Conservation (phyloP, 2,329 filamentous ascomycete genomes). For the Chrysosporium keratinophilum region DNA sequence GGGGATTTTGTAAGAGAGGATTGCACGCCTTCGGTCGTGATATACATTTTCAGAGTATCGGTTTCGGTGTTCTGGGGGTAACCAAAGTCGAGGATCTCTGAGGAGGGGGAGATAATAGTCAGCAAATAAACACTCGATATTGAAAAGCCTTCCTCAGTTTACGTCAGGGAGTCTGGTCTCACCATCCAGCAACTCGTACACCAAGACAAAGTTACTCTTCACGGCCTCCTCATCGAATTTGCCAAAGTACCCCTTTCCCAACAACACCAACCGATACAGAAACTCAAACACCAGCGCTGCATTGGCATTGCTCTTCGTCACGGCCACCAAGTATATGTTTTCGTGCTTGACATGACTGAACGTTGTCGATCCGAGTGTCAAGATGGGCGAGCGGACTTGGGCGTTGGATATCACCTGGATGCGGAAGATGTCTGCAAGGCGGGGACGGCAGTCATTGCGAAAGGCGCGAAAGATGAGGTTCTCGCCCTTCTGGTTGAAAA, state of each 20-base stretch:
- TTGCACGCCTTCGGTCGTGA: slow-evolving; percentile 97
- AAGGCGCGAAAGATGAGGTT: slow-evolving; percentile 99
- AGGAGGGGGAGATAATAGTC: slow-evolving; percentile 1
- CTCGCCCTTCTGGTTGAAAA: slow-evolving; percentile 99
- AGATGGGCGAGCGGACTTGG: slow-evolving; percentile 91
- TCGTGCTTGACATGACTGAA: slow-evolving; percentile 99
- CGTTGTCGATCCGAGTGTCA: slow-evolving; percentile 93
- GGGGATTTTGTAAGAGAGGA: slow-evolving; percentile 55
- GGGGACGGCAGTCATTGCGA: slow-evolving; percentile 93
- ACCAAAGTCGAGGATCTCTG: slow-evolving; percentile 96
- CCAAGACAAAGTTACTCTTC: slow-evolving; percentile 98
- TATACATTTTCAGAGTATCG: slow-evolving; percentile 99
- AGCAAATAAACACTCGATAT: not conserved
- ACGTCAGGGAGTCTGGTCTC: slow-evolving; percentile 20
- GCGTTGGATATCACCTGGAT: slow-evolving; percentile 99
- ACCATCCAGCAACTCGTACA: slow-evolving; percentile 95
- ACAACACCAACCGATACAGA: slow-evolving; percentile 76
- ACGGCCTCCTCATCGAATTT: slow-evolving; percentile 99
- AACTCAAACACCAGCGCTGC: slow-evolving; percentile 97
- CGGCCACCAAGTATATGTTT: slow-evolving; percentile 94
- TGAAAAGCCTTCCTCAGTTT: not conserved
- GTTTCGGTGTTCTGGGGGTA: slow-evolving; percentile 99
- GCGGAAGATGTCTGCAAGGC: slow-evolving; percentile 96
- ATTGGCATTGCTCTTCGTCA: slow-evolving; percentile 99
- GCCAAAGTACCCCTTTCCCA: slow-evolving; percentile 93